A percentile compares a stretch with the other conserved stretches of the same genome.
These are phyloP conservation scores for Cucurbitaria berberidis DNA, from an alignment of 2,329 filamentous ascomycete genomes.

Conservation along the genomic window DNA sequence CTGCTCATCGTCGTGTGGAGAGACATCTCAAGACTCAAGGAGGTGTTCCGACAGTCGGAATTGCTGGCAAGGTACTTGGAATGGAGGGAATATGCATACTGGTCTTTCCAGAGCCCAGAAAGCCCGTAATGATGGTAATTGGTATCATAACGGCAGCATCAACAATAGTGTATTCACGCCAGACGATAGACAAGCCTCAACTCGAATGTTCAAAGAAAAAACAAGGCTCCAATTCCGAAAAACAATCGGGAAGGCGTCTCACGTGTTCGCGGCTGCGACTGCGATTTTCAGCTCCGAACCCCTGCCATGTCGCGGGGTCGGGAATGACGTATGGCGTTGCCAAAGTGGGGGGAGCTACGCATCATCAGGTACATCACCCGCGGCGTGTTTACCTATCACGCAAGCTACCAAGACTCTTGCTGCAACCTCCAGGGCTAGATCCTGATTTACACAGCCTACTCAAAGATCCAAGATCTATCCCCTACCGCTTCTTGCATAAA, in stretches of 20 bases:
- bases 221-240: constrained; percentile 4
- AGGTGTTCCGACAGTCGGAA: constrained; percentile 1
- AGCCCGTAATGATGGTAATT: constrained; percentile 94
- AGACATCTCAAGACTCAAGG: neutral
- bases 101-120: constrained; percentile 94
- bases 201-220: neutral
- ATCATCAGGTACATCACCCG: constrained; percentile 17
- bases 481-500: constrained; percentile 14
- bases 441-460: constrained; percentile 1
- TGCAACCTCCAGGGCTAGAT: constrained; percentile 1
- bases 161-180: neutral
- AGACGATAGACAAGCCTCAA: neutral
- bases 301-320: constrained; percentile 1
- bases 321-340: constrained; percentile 1
- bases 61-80: neutral
- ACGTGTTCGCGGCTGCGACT: constrained; percentile 9
- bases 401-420: neutral
- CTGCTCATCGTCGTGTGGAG: neutral
- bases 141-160: constrained; percentile 69
- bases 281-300: constrained; percentile 2
- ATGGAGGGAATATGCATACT: constrained; percentile 50
- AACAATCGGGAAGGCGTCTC: neutral
- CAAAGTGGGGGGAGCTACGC: constrained; percentile 1
- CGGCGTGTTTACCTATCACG: constrained; percentile 5
- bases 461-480: neutral